Base-by-base conservation (phyloP, 208 protist genomes). In the Trypanosoma theileri region DNA sequence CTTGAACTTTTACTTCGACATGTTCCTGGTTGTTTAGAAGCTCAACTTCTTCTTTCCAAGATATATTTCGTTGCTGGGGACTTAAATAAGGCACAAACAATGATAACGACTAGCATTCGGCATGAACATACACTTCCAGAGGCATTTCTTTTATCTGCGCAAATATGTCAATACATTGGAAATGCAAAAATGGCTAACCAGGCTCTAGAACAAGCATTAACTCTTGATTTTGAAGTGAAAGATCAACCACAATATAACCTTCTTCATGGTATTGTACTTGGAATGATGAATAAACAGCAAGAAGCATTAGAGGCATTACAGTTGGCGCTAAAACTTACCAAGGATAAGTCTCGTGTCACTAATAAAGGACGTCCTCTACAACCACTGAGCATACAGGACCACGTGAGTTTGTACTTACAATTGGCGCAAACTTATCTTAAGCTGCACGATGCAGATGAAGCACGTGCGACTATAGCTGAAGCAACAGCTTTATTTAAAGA, bases 161-260 rank as follows among this genome's bases (percentile, higher is more conserved):
- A 98, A 71, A 90, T 98, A 42, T 91, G 84, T 54, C 82, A 93
- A 53, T 85, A 92, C 59, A 78, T 90, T 69, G 90, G 93, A 14
- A 88, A 97, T 40, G 66, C 82, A 42, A 82, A 71, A 44, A 58
- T 89, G n/a, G 97, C 97, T 6, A 67, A 51, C 40, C 79, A 89
- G 26, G 83, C 91, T 9, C 85, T 98, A 9, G 92, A 98, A 66
- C 86, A 95, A 71, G 96, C 94, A 13, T 79, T 98, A 35, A 96
- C 86, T 11, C 77, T 96, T 31, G 90, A 98, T 71, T 98, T 98
- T 80, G 81, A 92, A 35, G 69, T 98, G 21, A 91, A 96, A 60
- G 91, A 98, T 66, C 83, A 89, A 68, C 88, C 95, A 11, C 69
- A 89, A 7, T 98, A 97, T 73, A 93, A 98, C 67, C 68, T 98